These are phyloP conservation scores for Amanita rubescens DNA, from an alignment of 768 basidiomycete genomes.

Conservation along the genomic window DNA sequence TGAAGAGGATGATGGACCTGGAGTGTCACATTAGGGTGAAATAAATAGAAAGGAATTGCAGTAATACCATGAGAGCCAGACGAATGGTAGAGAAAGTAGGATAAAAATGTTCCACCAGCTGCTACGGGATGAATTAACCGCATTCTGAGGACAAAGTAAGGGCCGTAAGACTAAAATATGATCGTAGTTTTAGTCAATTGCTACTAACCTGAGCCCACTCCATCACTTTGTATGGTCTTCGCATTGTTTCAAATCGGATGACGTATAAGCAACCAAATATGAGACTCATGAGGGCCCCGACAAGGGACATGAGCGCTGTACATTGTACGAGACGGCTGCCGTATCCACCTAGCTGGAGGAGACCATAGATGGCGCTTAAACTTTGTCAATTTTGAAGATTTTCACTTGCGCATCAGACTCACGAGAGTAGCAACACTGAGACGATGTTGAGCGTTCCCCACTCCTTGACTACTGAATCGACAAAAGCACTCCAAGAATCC, in stretches of 20 bases:
- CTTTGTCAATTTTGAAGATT: neutral
- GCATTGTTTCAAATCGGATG: constrained; percentile 1
- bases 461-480: neutral
- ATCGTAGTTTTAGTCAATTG: no score
- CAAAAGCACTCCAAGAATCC: constrained; percentile 1
- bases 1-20: neutral
- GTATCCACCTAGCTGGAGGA: neutral
- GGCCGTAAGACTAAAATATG: no score
- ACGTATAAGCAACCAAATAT: constrained; percentile 2
- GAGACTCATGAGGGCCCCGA: constrained; percentile 5
- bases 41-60: neutral
- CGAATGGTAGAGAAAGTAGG: neutral
- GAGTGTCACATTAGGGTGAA: neutral
- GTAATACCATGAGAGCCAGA: neutral
- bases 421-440: constrained; percentile 2
- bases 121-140: neutral
- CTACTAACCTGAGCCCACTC: no score
- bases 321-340: neutral
- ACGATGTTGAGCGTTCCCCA: constrained; percentile 7
- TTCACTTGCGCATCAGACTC: neutral
- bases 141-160: no score
- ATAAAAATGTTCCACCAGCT: neutral
- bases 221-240: no score
- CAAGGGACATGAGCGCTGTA: constrained; percentile 7
- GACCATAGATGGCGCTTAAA: neutral